Conservation (phyloP, 306 rosid genomes). For the Urtica urens region DNA sequence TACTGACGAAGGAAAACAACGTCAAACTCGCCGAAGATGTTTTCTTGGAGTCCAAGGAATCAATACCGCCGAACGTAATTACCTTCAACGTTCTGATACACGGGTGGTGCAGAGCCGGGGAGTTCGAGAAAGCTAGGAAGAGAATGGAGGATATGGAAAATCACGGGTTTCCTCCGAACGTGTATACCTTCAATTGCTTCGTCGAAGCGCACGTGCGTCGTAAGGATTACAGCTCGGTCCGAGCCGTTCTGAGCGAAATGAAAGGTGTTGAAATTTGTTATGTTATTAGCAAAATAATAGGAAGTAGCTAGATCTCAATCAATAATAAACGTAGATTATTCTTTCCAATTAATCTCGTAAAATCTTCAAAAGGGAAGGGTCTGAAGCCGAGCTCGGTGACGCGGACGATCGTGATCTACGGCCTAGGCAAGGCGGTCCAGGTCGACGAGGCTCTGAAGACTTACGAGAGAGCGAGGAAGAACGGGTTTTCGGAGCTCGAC, state of each 20-base stretch:
- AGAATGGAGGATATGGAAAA: slow-evolving; percentile 59
- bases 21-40: slow-evolving; percentile 52
- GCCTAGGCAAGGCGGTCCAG: slow-evolving; percentile 21
- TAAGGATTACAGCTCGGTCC: slow-evolving; percentile 49
- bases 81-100: slow-evolving; percentile 60
- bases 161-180: slow-evolving; percentile 45
- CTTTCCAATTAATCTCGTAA: too few species aligned
- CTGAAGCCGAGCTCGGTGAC: slow-evolving; percentile 48
- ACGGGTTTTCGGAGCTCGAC: slow-evolving; percentile 46
- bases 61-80: slow-evolving; percentile 22
- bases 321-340: too few species aligned
- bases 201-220: slow-evolving; percentile 38
- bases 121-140: slow-evolving; percentile 44
- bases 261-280: too few species aligned
- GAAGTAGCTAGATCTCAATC: too few species aligned
- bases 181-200: slow-evolving; percentile 39
- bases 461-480: slow-evolving; percentile 43
- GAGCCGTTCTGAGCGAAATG: slow-evolving; percentile 50
- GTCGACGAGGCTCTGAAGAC: slow-evolving; percentile 40
- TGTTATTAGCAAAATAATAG: too few species aligned
- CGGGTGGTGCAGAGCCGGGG: slow-evolving; percentile 66
- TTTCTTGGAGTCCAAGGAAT: slow-evolving; percentile 42
- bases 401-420: slow-evolving; percentile 31
- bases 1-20: slow-evolving; percentile 50
- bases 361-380: too few species aligned